phyloP scores from a whole-genome alignment of 2,329 filamentous ascomycete genomes.

The Penicillium decumbens region DNA sequence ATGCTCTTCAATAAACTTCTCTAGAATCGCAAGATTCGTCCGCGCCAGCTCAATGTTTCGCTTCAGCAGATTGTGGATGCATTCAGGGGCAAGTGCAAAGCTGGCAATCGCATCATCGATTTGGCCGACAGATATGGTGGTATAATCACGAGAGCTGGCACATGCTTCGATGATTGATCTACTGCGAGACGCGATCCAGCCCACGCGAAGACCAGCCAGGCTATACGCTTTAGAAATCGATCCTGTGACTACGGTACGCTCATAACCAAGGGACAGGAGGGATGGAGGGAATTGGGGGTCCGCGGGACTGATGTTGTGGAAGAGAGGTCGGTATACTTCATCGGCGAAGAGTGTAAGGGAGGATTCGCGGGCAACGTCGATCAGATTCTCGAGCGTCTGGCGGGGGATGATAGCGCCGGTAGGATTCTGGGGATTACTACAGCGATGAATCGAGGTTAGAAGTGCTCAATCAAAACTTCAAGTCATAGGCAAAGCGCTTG shows the following conservation, averaged over 20 bases:
- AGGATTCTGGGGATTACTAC: slow-evolving; percentile 69
- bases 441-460: neutral
- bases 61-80: slow-evolving; percentile 59
- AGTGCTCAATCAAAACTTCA: neutral
- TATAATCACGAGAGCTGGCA: slow-evolving; percentile 69
- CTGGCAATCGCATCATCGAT: slow-evolving; percentile 74
- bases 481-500: neutral
- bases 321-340: slow-evolving; percentile 80
- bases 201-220: slow-evolving; percentile 73
- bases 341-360: slow-evolving; percentile 67
- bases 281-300: slow-evolving; percentile 60
- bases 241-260: slow-evolving; percentile 66
- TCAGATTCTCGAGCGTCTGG: slow-evolving; percentile 56
- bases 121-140: slow-evolving; percentile 78
- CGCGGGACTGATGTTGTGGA: slow-evolving; percentile 60
- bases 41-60: slow-evolving; percentile 64
- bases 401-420: slow-evolving; percentile 62
- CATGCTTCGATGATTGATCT: slow-evolving; percentile 58
- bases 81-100: slow-evolving; percentile 63
- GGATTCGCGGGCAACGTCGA: slow-evolving; percentile 59
- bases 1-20: slow-evolving; percentile 62
- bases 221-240: slow-evolving; percentile 84
- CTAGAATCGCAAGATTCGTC: slow-evolving; percentile 62
- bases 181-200: slow-evolving; percentile 73
- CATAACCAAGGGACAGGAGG: slow-evolving; percentile 66